Percentiles rank a stretch among this genome's conserved stretches.
Evolutionary conservation across 176 grass and related monocot genomes (phyloP).

Genomic region (Luzula sylvatica): DNA sequence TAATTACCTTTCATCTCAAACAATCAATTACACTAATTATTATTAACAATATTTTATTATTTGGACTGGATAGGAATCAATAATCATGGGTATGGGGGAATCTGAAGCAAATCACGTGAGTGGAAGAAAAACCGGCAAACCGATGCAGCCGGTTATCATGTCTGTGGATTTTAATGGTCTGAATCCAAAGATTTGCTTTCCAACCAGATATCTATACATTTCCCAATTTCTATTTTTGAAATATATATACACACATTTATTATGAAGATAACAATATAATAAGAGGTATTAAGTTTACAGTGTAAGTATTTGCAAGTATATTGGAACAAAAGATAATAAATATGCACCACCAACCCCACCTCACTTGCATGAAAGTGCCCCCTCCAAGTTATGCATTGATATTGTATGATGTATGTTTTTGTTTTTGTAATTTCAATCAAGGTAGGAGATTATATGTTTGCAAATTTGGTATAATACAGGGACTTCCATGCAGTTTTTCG

Average conservation of each 20-base stretch:
- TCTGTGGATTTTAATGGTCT: conserved; percentile 10
- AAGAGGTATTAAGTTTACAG: no score
- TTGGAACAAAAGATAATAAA: conserved; percentile 18
- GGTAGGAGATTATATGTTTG: not conserved
- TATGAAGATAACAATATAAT: no score
- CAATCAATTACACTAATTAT: no score
- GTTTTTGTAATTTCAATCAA: no score
- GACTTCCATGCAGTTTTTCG: no score
- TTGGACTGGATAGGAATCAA: not conserved
- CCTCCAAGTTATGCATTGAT: conserved; percentile 18
- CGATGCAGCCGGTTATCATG: conserved; percentile 16
- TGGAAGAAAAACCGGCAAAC: not conserved
- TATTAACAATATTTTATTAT: no score
- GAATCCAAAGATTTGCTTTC: conserved; percentile 2
- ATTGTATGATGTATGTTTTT: no score
- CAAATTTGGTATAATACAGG: no score
- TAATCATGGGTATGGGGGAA: not conserved
- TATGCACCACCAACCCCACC: conserved; percentile 14
- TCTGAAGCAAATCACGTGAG: conserved; percentile 19
- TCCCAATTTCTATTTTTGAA: no score
- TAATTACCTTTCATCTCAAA: no score
- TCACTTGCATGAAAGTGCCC: conserved; percentile 16
- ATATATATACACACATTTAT: no score
- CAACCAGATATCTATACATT: not conserved
- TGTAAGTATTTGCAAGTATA: no score